Percentiles rank a stretch among this genome's conserved stretches.
Conservation (phyloP, 2,329 filamentous ascomycete species). For the Cladosporium sp. region DNA sequence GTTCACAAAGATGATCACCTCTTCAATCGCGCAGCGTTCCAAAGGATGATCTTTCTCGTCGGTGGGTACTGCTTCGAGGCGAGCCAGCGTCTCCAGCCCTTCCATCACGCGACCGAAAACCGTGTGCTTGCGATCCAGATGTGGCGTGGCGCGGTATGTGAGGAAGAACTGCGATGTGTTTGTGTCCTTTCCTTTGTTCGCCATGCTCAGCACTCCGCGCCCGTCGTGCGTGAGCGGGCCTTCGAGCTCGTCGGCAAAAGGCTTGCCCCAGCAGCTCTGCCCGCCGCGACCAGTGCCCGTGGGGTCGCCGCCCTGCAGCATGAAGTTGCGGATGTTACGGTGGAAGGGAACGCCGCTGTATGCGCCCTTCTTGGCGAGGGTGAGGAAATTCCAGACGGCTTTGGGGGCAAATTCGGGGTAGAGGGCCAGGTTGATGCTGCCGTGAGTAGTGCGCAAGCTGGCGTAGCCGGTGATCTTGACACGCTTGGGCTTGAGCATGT, state of each 20-base stretch:
- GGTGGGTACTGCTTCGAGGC: constrained; percentile 75
- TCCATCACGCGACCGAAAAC: constrained; percentile 87
- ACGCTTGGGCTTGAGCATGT: constrained; percentile 87
- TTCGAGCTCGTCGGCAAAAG: constrained; percentile 91
- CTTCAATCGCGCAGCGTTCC: constrained; percentile 76
- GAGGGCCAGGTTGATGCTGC: constrained; percentile 84
- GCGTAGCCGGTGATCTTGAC: constrained; percentile 91
- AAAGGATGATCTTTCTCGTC: constrained; percentile 75
- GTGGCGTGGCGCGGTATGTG: constrained; percentile 78
- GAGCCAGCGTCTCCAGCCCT: constrained; percentile 65
- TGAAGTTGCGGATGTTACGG: constrained; percentile 91
- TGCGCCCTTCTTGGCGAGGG: constrained; percentile 84
- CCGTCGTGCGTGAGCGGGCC: constrained; percentile 81
- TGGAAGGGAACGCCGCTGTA: constrained; percentile 86
- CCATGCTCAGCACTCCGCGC: constrained; percentile 85
- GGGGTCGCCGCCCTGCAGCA: constrained; percentile 97
- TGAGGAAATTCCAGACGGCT: constrained; percentile 96
- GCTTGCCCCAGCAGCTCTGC: constrained; percentile 78
- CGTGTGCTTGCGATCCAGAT: constrained; percentile 95
- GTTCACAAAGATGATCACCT: constrained; percentile 85
- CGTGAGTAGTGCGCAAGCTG: constrained; percentile 81
- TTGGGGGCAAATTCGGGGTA: constrained; percentile 88
- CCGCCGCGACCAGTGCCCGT: constrained; percentile 92
- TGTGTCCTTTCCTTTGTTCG: constrained; percentile 97
- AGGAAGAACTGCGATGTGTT: constrained; percentile 97